A percentile compares a stretch with the other conserved stretches of the same genome.
phyloP scores from a whole-genome alignment of 495 filamentous ascomycete genomes.

The Tetracladium marchalianum region DNA sequence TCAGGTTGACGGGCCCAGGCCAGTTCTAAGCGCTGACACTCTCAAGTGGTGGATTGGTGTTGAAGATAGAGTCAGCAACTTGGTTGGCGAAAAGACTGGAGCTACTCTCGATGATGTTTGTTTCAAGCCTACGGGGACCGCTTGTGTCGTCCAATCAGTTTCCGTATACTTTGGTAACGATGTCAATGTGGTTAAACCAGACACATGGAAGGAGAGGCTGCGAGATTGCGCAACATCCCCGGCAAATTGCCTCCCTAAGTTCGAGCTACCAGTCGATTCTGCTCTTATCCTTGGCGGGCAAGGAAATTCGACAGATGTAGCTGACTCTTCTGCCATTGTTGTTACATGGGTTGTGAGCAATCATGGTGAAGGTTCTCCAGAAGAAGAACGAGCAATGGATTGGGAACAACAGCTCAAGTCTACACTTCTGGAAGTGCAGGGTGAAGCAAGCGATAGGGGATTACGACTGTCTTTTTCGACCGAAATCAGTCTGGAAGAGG shows the following conservation, averaged over 20 bases:
- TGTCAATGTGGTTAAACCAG: constrained; percentile 44
- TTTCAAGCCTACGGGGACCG: constrained; percentile 83
- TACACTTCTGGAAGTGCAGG: constrained; percentile 59
- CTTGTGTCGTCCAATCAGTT: constrained; percentile 86
- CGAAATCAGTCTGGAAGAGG: constrained; percentile 85
- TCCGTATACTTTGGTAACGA: constrained; percentile 74
- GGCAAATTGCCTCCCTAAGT: constrained; percentile 75
- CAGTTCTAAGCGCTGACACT: constrained; percentile 79
- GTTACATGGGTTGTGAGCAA: constrained; percentile 97
- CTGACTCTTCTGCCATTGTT: constrained; percentile 69
- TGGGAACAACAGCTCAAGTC: constrained; percentile 75
- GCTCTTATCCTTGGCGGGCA: constrained; percentile 82
- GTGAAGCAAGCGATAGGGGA: constrained; percentile 68
- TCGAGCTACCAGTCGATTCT: constrained; percentile 74
- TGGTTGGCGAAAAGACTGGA: constrained; percentile 54
- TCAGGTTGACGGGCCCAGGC: constrained; percentile 47
- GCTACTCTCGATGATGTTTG: constrained; percentile 74
- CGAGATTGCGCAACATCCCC: constrained; percentile 64
- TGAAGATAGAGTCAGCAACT: constrained; percentile 58
- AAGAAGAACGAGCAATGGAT: constrained; percentile 65
- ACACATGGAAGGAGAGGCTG: constrained; percentile 60
- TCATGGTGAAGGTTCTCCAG: constrained; percentile 57
- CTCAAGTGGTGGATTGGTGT: constrained; percentile 92
- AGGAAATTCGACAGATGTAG: constrained; percentile 51
- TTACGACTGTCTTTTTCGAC: constrained; percentile 88